A percentile compares a stretch with the other conserved stretches of the same genome.
These are phyloP conservation scores for Microcyclospora tardicrescens DNA, from an alignment of 2,329 filamentous ascomycete genomes.

Conservation along the genomic window DNA sequence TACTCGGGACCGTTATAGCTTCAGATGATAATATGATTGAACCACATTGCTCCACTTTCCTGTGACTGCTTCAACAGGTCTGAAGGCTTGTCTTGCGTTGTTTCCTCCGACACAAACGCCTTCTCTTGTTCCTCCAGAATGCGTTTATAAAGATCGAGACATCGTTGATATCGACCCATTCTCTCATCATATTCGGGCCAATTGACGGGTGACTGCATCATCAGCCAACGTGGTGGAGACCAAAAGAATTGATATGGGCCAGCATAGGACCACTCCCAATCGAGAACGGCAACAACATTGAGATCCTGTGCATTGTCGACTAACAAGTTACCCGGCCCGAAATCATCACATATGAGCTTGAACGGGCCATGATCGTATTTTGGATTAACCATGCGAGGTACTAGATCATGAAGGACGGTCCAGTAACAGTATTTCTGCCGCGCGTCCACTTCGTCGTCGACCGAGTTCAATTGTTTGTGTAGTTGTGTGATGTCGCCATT, in stretches of 20 bases:
- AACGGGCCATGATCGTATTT: conserved; percentile 5
- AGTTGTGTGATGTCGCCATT: conserved; percentile 15
- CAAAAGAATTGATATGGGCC: conserved; percentile 12
- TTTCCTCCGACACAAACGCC: too few species aligned
- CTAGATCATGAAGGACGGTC: conserved; percentile 2
- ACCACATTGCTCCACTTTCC: too few species aligned
- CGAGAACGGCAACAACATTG: conserved; percentile 11
- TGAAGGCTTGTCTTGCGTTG: too few species aligned
- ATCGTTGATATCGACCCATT: too few species aligned
- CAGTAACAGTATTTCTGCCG: conserved; percentile 13
- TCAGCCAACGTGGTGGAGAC: conserved; percentile 7
- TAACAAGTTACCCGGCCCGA: conserved; percentile 13
- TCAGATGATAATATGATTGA: too few species aligned
- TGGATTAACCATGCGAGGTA: conserved; percentile 4
- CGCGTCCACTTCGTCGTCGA: conserved; percentile 14
- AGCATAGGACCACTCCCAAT: conserved; percentile 15
- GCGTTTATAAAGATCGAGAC: too few species aligned
- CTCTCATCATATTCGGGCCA: too few species aligned
- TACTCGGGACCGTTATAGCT: too few species aligned
- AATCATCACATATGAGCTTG: conserved; percentile 12
- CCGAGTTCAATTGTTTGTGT: conserved; percentile 14
- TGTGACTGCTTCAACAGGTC: too few species aligned
- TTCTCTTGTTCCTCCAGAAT: too few species aligned
- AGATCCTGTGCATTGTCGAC: conserved; percentile 11
- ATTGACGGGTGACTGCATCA: neutral